Evolutionary conservation across 495 filamentous ascomycete species (phyloP).

Genomic region (Hypoxylon subgilvum): DNA sequence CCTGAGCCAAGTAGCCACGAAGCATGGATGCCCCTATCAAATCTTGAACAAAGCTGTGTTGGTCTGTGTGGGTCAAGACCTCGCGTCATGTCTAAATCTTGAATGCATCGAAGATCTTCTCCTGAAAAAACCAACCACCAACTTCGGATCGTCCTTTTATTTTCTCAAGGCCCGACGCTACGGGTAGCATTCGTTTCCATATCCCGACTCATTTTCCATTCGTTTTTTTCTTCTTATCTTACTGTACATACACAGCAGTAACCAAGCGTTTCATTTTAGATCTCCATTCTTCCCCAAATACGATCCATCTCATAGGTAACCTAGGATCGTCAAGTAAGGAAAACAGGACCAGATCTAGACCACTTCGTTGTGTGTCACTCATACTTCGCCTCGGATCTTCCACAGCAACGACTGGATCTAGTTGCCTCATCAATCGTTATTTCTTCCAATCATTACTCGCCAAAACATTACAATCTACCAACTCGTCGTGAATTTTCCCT

Average conservation of each 20-base stretch:
- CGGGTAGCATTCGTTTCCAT: conserved; percentile 11
- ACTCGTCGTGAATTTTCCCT: no score
- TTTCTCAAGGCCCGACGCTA: conserved; percentile 8
- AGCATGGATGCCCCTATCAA: conserved; percentile 25
- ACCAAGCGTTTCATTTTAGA: conserved; percentile 15
- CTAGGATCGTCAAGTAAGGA: conserved; percentile 9
- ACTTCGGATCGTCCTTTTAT: conserved; percentile 3
- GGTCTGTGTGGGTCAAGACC: conserved; percentile 14
- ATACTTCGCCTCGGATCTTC: neutral
- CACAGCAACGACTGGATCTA: conserved; percentile 3
- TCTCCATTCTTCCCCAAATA: conserved; percentile 26
- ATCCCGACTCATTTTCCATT: conserved; percentile 18
- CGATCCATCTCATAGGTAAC: conserved; percentile 16
- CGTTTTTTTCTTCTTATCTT: conserved; percentile 1
- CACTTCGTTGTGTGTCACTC: conserved; percentile 29
- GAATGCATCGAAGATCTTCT: conserved; percentile 39
- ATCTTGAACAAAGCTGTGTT: conserved; percentile 30
- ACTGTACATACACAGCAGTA: neutral
- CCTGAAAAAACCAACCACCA: conserved; percentile 26
- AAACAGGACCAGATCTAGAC: conserved; percentile 25
- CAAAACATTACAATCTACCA: no score
- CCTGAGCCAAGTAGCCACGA: no score
- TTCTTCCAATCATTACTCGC: neutral
- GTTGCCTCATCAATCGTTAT: conserved; percentile 21
- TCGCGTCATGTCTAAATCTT: conserved; percentile 39